These are phyloP conservation scores for Chalara sp. DNA, from an alignment of 2,329 filamentous ascomycete genomes.

Conservation along the genomic window DNA sequence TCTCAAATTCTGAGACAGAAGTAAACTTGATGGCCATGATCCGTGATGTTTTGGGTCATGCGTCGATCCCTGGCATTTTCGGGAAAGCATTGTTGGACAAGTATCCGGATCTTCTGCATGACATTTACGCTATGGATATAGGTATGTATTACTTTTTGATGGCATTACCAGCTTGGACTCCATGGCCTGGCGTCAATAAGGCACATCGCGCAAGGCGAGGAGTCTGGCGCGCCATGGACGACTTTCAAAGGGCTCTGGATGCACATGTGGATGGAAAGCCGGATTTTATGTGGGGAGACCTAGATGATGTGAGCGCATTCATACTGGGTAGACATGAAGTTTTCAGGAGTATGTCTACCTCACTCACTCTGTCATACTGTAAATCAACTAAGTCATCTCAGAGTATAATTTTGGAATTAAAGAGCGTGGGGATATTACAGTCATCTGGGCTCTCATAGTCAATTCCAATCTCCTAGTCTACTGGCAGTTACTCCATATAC, in stretches of 20 bases:
- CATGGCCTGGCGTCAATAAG: constrained; percentile 41
- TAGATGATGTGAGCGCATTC: constrained; percentile 40
- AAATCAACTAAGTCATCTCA: constrained; percentile 5
- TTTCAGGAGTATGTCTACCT: constrained; percentile 28
- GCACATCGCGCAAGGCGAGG: constrained; percentile 40
- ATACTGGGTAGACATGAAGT: constrained; percentile 34
- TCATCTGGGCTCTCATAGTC: constrained; percentile 46
- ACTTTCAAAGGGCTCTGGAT: constrained; percentile 36
- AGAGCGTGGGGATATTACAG: constrained; percentile 38
- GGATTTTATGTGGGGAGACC: constrained; percentile 36
- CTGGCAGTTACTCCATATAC: constrained; percentile 42
- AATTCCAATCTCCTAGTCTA: constrained; percentile 45
- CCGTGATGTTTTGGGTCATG: constrained; percentile 48
- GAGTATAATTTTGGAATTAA: constrained; percentile 29
- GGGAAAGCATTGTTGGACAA: constrained; percentile 43
- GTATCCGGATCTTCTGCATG: constrained; percentile 44
- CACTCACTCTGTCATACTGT: constrained; percentile 5
- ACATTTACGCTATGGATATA: constrained; percentile 48
- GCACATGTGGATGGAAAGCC: constrained; percentile 32
- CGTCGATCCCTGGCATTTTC: constrained; percentile 42
- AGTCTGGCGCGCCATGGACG: constrained; percentile 32
- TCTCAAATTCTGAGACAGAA: constrained; percentile 41
- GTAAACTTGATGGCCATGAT: constrained; percentile 44
- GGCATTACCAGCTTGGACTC: constrained; percentile 48
- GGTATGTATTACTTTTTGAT: constrained; percentile 46